Evolutionary conservation across 306 rosid genomes (phyloP).

Genomic region (Fragaria iinumae): DNA sequence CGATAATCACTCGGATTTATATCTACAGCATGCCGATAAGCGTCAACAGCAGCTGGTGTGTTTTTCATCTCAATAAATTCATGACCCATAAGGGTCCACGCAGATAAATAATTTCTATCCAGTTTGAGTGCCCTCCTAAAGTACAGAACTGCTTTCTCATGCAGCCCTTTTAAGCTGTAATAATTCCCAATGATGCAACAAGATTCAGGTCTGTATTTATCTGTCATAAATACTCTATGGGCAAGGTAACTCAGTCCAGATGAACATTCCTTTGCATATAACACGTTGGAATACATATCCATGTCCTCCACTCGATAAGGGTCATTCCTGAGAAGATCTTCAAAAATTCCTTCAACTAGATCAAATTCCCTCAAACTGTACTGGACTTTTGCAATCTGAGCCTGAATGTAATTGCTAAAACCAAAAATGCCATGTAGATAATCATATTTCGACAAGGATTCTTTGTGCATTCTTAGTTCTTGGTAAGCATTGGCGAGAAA

Average conservation of each 20-base stretch:
- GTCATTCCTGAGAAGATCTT: constrained; percentile 87
- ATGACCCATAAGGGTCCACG: constrained; percentile 99
- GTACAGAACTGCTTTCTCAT: constrained; percentile 89
- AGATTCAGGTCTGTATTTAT: constrained; percentile 96
- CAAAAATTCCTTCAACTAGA: constrained; percentile 91
- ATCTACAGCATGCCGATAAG: constrained; percentile 94
- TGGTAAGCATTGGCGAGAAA: constrained; percentile 88
- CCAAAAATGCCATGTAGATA: constrained; percentile 69
- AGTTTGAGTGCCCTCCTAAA: constrained; percentile 94
- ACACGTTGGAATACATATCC: constrained; percentile 99
- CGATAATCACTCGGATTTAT: constrained; percentile 85
- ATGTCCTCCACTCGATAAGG: constrained; percentile 95
- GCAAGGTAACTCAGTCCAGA: constrained; percentile 95
- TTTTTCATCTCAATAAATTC: constrained; percentile 99
- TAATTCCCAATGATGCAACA: constrained; percentile 97
- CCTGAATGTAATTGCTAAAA: constrained; percentile 84
- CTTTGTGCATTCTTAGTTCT: constrained; percentile 87
- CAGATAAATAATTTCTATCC: constrained; percentile 87
- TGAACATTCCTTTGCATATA: constrained; percentile 83
- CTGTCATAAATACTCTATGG: constrained; percentile 87
- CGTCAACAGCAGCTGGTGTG: constrained; percentile 96
- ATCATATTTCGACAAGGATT: constrained; percentile 70
- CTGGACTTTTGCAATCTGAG: constrained; percentile 89
- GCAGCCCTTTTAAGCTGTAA: constrained; percentile 95
- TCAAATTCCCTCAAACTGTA: constrained; percentile 93